Conservation (phyloP, 108 stramenopile species). For the Nitzschia palea region DNA sequence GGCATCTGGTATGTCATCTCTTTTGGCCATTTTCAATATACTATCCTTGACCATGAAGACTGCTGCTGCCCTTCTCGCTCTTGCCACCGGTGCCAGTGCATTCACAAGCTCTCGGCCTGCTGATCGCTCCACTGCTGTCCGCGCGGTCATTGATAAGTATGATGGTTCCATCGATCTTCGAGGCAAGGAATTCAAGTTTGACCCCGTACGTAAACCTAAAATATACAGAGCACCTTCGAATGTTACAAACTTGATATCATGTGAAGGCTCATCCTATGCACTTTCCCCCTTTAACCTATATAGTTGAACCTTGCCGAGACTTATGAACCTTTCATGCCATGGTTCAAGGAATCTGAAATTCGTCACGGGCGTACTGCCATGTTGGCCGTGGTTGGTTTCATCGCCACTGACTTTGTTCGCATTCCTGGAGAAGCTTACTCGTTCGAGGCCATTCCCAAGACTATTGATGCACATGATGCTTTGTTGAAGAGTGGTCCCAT, state of each 20-base stretch:
- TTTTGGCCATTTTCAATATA: neutral
- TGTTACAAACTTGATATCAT: too few species aligned
- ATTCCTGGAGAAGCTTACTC: conserved; percentile 85
- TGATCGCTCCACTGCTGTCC: conserved; percentile 6
- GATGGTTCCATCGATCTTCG: conserved; percentile 56
- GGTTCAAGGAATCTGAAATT: conserved; percentile 89
- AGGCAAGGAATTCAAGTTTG: conserved; percentile 63
- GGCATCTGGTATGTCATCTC: neutral
- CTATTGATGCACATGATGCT: conserved; percentile 82
- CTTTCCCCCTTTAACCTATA: neutral
- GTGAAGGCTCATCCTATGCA: neutral
- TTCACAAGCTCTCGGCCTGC: conserved; percentile 51
- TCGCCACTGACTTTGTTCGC: conserved; percentile 84
- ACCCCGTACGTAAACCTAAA: conserved; percentile 56
- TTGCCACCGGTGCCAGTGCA: conserved; percentile 61
- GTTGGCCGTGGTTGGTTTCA: conserved; percentile 84
- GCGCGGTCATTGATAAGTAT: conserved; percentile 39
- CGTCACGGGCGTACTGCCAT: conserved; percentile 87
- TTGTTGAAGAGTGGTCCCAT: conserved; percentile 59
- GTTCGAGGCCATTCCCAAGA: conserved; percentile 82
- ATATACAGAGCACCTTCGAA: too few species aligned
- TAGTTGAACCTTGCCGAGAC: conserved; percentile 14
- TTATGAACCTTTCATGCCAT: conserved; percentile 47
- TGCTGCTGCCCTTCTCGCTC: conserved; percentile 56
- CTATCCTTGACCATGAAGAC: conserved; percentile 57